A percentile compares a stretch with the other conserved stretches of the same genome.
Conservation (phyloP, 352 stramenopile genomes). For the Phytophthora melonis region DNA sequence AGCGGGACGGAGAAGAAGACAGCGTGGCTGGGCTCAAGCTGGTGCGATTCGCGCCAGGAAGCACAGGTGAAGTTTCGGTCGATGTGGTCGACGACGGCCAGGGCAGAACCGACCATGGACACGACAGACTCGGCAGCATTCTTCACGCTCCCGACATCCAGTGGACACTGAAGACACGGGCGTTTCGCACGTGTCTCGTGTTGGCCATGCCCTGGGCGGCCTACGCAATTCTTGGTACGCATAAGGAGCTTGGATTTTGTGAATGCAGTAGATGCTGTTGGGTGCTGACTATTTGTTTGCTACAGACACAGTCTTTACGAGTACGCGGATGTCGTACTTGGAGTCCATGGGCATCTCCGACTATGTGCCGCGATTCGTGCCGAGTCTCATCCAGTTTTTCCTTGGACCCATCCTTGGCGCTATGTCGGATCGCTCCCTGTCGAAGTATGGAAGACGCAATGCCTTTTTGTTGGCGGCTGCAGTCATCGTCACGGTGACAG, state of each 20-base stretch:
- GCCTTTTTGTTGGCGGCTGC: slow-evolving; percentile 66
- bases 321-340: slow-evolving; percentile 77
- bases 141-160: slow-evolving; percentile 22
- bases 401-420: slow-evolving; percentile 76
- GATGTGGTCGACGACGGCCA: slow-evolving; percentile 8
- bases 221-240: slow-evolving; percentile 74
- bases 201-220: slow-evolving; percentile 79
- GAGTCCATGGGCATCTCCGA: slow-evolving; percentile 71
- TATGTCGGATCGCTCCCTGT: slow-evolving; percentile 76
- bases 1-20: neutral
- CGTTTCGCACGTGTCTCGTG: slow-evolving; percentile 71
- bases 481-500: slow-evolving; percentile 56
- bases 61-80: slow-evolving; percentile 15
- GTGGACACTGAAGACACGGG: slow-evolving; percentile 30
- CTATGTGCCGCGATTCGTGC: slow-evolving; percentile 69
- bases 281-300: slow-evolving; percentile 6
- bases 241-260: neutral
- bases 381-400: slow-evolving; percentile 69
- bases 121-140: slow-evolving; percentile 13
- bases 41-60: slow-evolving; percentile 23
- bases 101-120: neutral
- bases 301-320: slow-evolving; percentile 76
- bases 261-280: neutral
- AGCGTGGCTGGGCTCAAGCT: slow-evolving; percentile 11
- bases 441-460: slow-evolving; percentile 76